phyloP scores from a whole-genome alignment of 305 asterid species.

The Fraxinus sp. region DNA sequence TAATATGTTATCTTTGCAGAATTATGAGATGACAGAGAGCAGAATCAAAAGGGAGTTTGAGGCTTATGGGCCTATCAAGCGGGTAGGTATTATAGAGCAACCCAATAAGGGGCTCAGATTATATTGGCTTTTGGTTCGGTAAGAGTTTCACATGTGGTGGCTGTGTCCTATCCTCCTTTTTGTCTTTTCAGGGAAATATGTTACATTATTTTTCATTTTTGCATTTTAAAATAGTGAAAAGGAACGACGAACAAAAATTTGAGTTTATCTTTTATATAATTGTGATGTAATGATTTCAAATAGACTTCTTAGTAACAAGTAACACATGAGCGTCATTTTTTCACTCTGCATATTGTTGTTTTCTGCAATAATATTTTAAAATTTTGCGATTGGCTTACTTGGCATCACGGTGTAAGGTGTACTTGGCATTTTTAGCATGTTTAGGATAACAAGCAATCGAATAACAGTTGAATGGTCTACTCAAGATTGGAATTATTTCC shows the following conservation, averaged over 20 bases:
- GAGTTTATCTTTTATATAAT: neutral
- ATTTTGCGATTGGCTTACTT: neutral
- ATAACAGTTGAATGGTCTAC: constrained; percentile 32
- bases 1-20: constrained; percentile 49
- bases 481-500: constrained; percentile 38
- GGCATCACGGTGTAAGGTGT: neutral
- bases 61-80: constrained; percentile 96
- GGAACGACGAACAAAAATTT: neutral
- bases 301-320: constrained; percentile 9
- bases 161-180: constrained; percentile 17
- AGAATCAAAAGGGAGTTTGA: constrained; percentile 93
- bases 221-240: neutral
- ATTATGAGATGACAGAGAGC: constrained; percentile 92
- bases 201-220: neutral
- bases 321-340: neutral
- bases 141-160: constrained; percentile 54
- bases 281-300: constrained; percentile 10
- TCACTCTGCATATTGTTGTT: neutral
- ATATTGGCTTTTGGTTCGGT: constrained; percentile 67
- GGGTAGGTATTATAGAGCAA: constrained; percentile 90
- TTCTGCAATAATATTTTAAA: constrained; percentile 19
- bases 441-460: constrained; percentile 24
- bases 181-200: constrained; percentile 4
- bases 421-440: constrained; percentile 17
- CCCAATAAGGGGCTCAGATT: constrained; percentile 31